Conservation (phyloP, 306 rosid species). For the Betula pendula region DNA sequence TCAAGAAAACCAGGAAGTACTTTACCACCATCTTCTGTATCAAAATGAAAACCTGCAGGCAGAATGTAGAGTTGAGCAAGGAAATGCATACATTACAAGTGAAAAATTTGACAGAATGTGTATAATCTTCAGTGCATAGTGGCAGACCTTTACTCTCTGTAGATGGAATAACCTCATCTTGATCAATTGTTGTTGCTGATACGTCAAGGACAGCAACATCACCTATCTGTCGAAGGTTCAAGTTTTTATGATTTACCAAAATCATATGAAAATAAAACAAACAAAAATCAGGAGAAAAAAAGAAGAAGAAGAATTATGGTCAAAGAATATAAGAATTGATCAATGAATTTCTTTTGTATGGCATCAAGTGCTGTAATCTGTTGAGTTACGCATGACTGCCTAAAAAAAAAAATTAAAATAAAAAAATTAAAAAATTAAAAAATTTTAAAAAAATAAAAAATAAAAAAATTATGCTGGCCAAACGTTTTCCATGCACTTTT, state of each 20-base stretch:
- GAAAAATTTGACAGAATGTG: not conserved
- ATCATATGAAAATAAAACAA: slow-evolving; percentile 14
- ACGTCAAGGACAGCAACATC: slow-evolving; percentile 81
- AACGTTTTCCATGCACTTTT: slow-evolving; percentile 17
- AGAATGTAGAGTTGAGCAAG: slow-evolving; percentile 30
- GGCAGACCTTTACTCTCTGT: slow-evolving; percentile 88
- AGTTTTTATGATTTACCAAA: not conserved
- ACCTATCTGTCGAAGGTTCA: slow-evolving; percentile 61
- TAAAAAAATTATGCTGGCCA: not conserved
- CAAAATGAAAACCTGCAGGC: slow-evolving; percentile 73
- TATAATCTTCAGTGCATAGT: slow-evolving; percentile 28
- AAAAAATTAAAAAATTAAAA: too few species aligned
- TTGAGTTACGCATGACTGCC: slow-evolving; percentile 1
- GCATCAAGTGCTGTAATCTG: slow-evolving; percentile 9
- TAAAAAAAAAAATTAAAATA: too few species aligned
- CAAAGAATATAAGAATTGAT: not conserved
- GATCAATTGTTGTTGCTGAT: slow-evolving; percentile 78
- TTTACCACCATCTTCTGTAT: slow-evolving; percentile 77
- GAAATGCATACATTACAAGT: slow-evolving; percentile 18
- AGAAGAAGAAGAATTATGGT: not conserved
- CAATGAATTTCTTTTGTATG: slow-evolving; percentile 17
- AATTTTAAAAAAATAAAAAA: too few species aligned
- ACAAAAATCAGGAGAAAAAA: too few species aligned
- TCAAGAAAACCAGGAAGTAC: slow-evolving; percentile 83
- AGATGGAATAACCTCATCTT: slow-evolving; percentile 79